Conservation (phyloP, 495 filamentous ascomycete genomes). For the Neurospora discreta region DNA sequence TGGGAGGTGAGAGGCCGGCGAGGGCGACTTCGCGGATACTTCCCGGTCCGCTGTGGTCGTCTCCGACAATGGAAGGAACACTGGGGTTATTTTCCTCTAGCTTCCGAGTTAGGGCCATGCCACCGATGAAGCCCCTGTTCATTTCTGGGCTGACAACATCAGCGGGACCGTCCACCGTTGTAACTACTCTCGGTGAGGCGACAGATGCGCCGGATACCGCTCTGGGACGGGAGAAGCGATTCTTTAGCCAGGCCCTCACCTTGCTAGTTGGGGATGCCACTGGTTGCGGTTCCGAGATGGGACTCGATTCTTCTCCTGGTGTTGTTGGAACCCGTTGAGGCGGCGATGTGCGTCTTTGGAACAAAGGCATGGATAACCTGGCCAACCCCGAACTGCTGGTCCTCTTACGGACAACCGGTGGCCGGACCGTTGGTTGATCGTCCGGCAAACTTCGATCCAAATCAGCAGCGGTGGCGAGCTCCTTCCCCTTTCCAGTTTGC, state of each 20-base stretch:
- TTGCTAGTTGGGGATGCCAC: constrained; percentile 22
- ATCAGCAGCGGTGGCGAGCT: background rate
- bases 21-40: constrained; percentile 41
- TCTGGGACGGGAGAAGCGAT: constrained; percentile 34
- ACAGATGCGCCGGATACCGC: constrained; percentile 13
- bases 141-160: background rate
- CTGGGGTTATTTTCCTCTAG: constrained; percentile 22
- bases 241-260: constrained; percentile 53
- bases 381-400: background rate
- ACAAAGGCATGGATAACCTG: background rate
- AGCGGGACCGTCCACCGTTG: background rate
- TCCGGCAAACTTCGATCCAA: background rate
- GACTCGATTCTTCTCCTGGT: background rate
- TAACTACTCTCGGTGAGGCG: background rate
- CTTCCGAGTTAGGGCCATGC: constrained; percentile 28
- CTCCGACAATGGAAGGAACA: constrained; percentile 18
- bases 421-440: background rate
- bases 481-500: constrained; percentile 11
- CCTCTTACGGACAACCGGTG: background rate
- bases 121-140: constrained; percentile 35
- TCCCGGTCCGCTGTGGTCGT: constrained; percentile 15
- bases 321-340: constrained; percentile 8
- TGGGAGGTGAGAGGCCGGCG: constrained; percentile 28
- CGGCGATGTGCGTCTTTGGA: constrained; percentile 9
- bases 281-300: constrained; percentile 3